Base-by-base conservation (phyloP, 495 filamentous ascomycete genomes). In the Tricharina praecox region DNA sequence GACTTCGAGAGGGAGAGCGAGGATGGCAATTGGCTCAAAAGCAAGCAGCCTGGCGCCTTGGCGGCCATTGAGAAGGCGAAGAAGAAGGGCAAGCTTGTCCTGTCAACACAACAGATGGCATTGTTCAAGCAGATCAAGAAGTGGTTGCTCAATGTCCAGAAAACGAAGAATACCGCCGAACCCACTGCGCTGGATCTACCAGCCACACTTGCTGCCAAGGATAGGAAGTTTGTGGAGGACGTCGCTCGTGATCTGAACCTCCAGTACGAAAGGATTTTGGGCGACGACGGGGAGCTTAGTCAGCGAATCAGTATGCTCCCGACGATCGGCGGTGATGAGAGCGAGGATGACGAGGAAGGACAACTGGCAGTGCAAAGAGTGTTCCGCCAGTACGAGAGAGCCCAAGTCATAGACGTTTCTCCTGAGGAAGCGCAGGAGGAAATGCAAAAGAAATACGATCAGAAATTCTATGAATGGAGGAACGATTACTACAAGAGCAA, bases 191-290 rank as follows among this genome's bases (percentile, higher is more conserved):
- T 93, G 48, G 74, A 95, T 63, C 72, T 99, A 21, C 75, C 85
- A 15, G 60, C 72, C 5, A 71, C 73, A 3, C 69, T 95, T 47
- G 77, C 82, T 25, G 92, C 92, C 38, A 75, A 76, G 15, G 90
- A 99, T 60, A 79, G 90, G 34, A 84, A 81, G 62, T 96, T 96
- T 57, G 78, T 94, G 16, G 78, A 95, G 63, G 81, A 88, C 28
- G 70, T 93, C 49, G 83, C 92, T 1, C 78, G 82, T 46, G 78
- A 76, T 44, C 74, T 95, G 43, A 79, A 81, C 47, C 59, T 96
- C 41, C 67, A 81, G 26, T 97, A 85, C 78, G 77, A 76, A 38
- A 90, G 82, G 4, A 67, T 85, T 9, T 74, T 81, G 45, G 77
- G 85, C 48, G 83, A 81, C 3, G 68, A 82, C 32, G 87, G 82